Conservation (phyloP, 2,329 filamentous ascomycete species). For the Aspergillus pseudotamarii region DNA sequence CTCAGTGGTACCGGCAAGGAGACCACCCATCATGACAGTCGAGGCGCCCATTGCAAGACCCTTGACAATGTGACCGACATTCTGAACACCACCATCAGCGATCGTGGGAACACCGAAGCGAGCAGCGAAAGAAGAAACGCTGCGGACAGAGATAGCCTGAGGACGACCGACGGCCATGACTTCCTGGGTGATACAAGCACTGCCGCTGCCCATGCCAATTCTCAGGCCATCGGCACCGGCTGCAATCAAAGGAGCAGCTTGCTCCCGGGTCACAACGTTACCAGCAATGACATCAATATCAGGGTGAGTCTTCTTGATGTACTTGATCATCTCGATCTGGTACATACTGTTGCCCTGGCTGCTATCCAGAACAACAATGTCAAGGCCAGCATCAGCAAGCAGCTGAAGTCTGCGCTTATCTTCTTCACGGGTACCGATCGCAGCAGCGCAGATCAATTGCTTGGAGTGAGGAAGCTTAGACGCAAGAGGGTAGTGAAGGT, state of each 20-base stretch:
- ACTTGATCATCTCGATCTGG: conserved; percentile 98
- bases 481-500: conserved; percentile 92
- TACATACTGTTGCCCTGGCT: conserved; percentile 98
- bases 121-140: conserved; percentile 84
- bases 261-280: conserved; percentile 97
- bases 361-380: conserved; percentile 93
- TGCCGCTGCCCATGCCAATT: conserved; percentile 98
- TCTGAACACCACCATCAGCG: conserved; percentile 96
- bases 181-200: conserved; percentile 98
- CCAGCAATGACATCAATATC: conserved; percentile 92
- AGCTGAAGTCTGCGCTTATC: conserved; percentile 85
- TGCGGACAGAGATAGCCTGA: conserved; percentile 90
- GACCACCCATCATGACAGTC: conserved; percentile 98
- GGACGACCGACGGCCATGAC: conserved; percentile 98
- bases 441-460: conserved; percentile 92
- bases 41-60: conserved; percentile 91
- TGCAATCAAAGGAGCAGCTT: conserved; percentile 88
- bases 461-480: conserved; percentile 97
- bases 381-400: conserved; percentile 90
- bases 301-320: conserved; percentile 85
- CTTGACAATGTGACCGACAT: conserved; percentile 98
- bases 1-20: conserved; percentile 95
- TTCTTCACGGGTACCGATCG: conserved; percentile 91
- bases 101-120: conserved; percentile 97
- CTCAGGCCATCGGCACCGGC: conserved; percentile 94